Evolutionary conservation across 2,329 filamentous ascomycete genomes (phyloP).

Genomic region (Apiospora arundinis): DNA sequence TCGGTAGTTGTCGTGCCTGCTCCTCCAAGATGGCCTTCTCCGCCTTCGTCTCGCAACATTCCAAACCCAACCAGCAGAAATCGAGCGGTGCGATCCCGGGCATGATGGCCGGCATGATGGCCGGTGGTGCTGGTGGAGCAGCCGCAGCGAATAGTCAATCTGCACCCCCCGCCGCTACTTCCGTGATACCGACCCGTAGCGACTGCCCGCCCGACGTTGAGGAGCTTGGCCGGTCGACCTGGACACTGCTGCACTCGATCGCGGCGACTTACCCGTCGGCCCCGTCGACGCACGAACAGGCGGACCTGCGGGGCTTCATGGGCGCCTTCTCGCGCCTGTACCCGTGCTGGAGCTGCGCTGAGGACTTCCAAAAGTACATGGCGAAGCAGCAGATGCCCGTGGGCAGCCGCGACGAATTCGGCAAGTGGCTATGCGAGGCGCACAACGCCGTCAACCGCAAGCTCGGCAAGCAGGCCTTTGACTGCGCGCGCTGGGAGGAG

Average conservation of each 20-base stretch:
- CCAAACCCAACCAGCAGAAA: conserved; percentile 51
- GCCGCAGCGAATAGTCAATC: conserved; percentile 33
- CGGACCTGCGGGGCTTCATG: conserved; percentile 80
- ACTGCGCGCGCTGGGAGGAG: conserved; percentile 91
- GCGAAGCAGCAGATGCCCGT: conserved; percentile 69
- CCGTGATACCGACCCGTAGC: conserved; percentile 44
- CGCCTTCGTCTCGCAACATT: conserved; percentile 63
- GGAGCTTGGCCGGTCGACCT: conserved; percentile 82
- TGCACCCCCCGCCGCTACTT: conserved; percentile 27
- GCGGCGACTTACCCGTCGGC: conserved; percentile 81
- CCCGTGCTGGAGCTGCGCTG: conserved; percentile 94
- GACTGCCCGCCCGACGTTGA: conserved; percentile 95
- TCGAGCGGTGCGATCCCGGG: conserved; percentile 40
- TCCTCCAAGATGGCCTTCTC: conserved; percentile 68
- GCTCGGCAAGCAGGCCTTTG: conserved; percentile 88
- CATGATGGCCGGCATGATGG: conserved; percentile 40
- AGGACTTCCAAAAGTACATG: conserved; percentile 88
- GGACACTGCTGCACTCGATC: conserved; percentile 93
- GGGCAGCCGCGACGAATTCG: conserved; percentile 71
- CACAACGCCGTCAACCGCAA: conserved; percentile 90
- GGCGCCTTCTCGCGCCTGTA: conserved; percentile 84
- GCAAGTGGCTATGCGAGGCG: conserved; percentile 82
- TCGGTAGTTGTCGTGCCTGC: conserved; percentile 71
- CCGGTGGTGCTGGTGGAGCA: conserved; percentile 41
- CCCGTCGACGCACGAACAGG: conserved; percentile 73